Percentiles rank a stretch among this genome's conserved stretches.
Evolutionary conservation across 768 basidiomycete genomes (phyloP).

Genomic region (Trametes gibbosa): DNA sequence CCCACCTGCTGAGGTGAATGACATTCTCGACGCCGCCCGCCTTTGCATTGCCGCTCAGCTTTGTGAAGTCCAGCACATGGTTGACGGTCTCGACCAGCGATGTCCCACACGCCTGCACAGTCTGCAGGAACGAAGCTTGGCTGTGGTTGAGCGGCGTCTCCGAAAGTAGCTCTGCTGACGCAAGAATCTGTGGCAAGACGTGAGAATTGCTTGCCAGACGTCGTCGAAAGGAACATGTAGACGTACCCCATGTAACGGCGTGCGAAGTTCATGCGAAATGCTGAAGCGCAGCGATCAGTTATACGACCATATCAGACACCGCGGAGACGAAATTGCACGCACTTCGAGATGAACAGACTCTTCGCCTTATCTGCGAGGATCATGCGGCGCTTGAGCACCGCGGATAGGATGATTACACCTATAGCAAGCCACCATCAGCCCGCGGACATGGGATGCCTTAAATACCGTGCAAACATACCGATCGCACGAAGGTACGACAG

Average conservation of each 20-base stretch:
- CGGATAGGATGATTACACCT: conserved; percentile 91
- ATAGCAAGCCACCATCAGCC: conserved; percentile 4
- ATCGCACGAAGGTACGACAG: conserved; percentile 90
- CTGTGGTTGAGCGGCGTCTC: conserved; percentile 81
- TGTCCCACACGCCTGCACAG: conserved; percentile 93
- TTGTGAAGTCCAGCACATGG: conserved; percentile 95
- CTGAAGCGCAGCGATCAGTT: conserved; percentile 35
- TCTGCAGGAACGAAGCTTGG: conserved; percentile 85
- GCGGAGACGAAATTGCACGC: conserved; percentile 21
- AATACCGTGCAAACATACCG: conserved; percentile 40
- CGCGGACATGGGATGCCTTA: neutral
- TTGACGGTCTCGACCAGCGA: conserved; percentile 95
- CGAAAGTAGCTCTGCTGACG: conserved; percentile 85
- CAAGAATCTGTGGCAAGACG: conserved; percentile 60
- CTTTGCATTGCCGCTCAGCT: conserved; percentile 83
- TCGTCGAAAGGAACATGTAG: neutral
- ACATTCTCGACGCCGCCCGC: conserved; percentile 75
- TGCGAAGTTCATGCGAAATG: conserved; percentile 88
- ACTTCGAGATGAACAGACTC: conserved; percentile 91
- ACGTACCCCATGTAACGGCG: conserved; percentile 85
- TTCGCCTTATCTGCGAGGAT: conserved; percentile 94
- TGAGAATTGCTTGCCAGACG: neutral
- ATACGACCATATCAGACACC: neutral
- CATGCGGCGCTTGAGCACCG: conserved; percentile 90
- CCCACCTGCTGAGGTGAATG: conserved; percentile 65